Evolutionary conservation across 1,284 basidiomycete genomes (phyloP), one percentile per base, ranked within the genome.

Genomic region (Psilocybe mexicana): DNA sequence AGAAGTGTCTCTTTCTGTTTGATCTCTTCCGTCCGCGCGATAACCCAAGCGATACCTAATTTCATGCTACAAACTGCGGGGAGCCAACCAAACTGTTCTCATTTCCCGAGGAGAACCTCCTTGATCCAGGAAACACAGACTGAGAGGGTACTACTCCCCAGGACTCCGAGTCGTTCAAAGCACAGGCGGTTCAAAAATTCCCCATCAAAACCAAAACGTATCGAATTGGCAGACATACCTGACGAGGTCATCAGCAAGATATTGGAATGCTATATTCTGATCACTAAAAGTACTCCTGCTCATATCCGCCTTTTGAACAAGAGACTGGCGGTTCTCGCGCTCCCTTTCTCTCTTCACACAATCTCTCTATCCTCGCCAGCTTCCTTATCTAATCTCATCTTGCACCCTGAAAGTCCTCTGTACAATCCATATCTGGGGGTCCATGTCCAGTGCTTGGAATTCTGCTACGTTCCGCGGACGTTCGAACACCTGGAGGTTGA

Each of bases 251-350:
- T 60, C 25, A 6, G 44, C 8, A 46, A 52, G 12, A 61, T 62
- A 24, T 52, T 64, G 43, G 47, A 54, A 6, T 57, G 49, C 38
- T 52, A 43, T 46, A 46, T 46, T 40, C 40, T 26, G 26, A 48
- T 6, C 18, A 42, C 33, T 5, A 35, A 18, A 23, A 43, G n/a
- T 11, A 23, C 50, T 26, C 28, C 36, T 24, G 33, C 30, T 28
- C 14, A 18, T 11, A 30, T 64, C 25, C 58, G 62, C 18, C 55
- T 64, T n/a, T 61, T 65, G 12, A 63, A 62, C 55, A 63, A 58
- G 42, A 54, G 59, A 14, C 49, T 67, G n/a, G 45, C 61, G 18
- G 44, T n/a, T 26, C 55, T 63, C 18, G 60, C 60, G 23, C 54
- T 63, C 23, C 58, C 60, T 23, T 54, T 52, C 14, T 54, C 52